phyloP scores from a whole-genome alignment of 1,139 yeast genomes.

The Candida mesenterica region DNA sequence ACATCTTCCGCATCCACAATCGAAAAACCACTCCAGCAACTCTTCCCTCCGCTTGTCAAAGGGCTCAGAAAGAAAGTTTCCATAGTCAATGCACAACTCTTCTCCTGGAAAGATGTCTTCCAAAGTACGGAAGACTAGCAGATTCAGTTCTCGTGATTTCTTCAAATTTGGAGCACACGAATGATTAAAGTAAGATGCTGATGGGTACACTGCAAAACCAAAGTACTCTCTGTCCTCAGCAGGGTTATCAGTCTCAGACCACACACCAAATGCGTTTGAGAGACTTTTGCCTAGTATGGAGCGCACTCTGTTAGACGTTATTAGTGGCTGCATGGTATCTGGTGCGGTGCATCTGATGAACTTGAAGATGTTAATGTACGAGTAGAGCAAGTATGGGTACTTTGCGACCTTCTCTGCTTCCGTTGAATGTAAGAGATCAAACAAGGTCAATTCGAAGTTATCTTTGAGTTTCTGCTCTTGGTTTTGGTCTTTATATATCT shows the following conservation, averaged over 20 bases:
- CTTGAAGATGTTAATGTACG: slow-evolving; percentile 52
- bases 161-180: slow-evolving; percentile 34
- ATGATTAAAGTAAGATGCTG: slow-evolving; percentile 71
- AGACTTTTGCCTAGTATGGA: slow-evolving; percentile 59
- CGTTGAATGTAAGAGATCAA: slow-evolving; percentile 52
- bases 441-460: slow-evolving; percentile 32
- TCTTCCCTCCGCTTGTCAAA: slow-evolving; percentile 42
- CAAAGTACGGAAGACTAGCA: slow-evolving; percentile 25
- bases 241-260: slow-evolving; percentile 46
- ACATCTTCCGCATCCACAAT: slow-evolving; percentile 56
- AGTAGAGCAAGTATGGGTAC: slow-evolving; percentile 51
- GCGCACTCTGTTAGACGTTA: slow-evolving; percentile 44
- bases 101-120: slow-evolving; percentile 38
- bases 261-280: slow-evolving; percentile 75
- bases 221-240: slow-evolving; percentile 57
- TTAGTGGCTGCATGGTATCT: slow-evolving; percentile 29
- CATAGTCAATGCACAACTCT: slow-evolving; percentile 64
- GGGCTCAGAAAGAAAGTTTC: slow-evolving; percentile 46
- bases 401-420: slow-evolving; percentile 48
- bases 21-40: slow-evolving; percentile 60
- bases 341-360: slow-evolving; percentile 48
- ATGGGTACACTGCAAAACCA: slow-evolving; percentile 66
- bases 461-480: too few relatives aligned
- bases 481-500: slow-evolving; percentile 17
- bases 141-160: slow-evolving; percentile 23